Evolutionary conservation across 495 filamentous ascomycete species (phyloP), one percentile per base, ranked within the genome.

Genomic region (Hypoxylon lienhwacheense): DNA sequence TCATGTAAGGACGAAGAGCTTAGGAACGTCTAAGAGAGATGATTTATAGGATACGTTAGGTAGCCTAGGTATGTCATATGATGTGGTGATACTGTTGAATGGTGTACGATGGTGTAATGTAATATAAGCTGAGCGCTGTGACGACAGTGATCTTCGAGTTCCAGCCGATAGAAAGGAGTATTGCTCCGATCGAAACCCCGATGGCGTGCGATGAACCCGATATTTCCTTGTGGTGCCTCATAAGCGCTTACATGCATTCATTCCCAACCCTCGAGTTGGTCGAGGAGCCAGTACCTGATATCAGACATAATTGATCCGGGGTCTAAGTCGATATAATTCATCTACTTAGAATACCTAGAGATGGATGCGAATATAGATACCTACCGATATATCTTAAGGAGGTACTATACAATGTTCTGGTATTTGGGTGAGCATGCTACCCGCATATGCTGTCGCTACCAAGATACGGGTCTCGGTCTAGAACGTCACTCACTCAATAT

Each of bases 171-270:
- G 28, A 37, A 29, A 5, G 40, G 34, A 47, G 52, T 42, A 51
- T 19, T 41, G 57, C 57, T 61, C 51, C 57, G 57, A 61, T 61
- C 47, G 51, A 61, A 41, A 41, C 40, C 52, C 51, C 51, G 57
- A 52, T 55, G 40, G 51, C 52, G 58, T 55, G 58, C 24, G 42
- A 55, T 53, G 40, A 37, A 56, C 41, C 39, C 28, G 46, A 50
- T 53, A 47, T 41, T 47, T 55, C 14, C 40, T 49, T 34, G 50
- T 21, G 35, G 54, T 35, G 34, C 46, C 42, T 51, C 33, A 36
- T 12, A 59, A 61, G 34, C 43, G 47, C 47, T 53, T 48, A 52
- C 52, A 56, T 61, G 47, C 52, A 56, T 53, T 48, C 11, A n/a
- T n/a, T n/a, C 25, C 40, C 8, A 42, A 36, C 32, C 50, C 8